Evolutionary conservation across 306 rosid genomes (phyloP).

Genomic region (Malus fusca): DNA sequence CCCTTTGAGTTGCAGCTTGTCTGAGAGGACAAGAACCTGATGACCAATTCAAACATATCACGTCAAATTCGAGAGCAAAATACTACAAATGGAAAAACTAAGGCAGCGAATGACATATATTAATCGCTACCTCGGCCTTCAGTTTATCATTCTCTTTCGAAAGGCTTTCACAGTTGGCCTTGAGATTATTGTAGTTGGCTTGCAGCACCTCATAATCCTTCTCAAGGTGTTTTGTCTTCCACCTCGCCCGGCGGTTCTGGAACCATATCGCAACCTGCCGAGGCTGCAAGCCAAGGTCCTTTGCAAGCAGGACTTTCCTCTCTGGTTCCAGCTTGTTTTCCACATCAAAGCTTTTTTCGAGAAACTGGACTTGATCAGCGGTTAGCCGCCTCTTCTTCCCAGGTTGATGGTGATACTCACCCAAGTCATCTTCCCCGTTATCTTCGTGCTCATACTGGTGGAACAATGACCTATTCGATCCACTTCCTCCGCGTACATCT

Average conservation of each 20-base stretch:
- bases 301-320: conserved; percentile 59
- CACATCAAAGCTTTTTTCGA: conserved; percentile 75
- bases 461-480: conserved; percentile 32
- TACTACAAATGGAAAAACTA: too few species aligned
- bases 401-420: conserved; percentile 56
- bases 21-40: conserved; percentile 48
- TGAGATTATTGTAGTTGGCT: conserved; percentile 41
- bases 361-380: conserved; percentile 60
- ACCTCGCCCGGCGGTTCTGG: conserved; percentile 83
- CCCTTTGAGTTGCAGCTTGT: conserved; percentile 38
- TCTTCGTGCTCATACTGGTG: conserved; percentile 39
- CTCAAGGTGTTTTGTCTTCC: conserved; percentile 80
- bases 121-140: conserved; percentile 45
- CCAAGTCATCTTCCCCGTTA: conserved; percentile 51
- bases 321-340: conserved; percentile 91
- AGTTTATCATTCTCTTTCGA: conserved; percentile 55
- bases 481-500: conserved; percentile 42
- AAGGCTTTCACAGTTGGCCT: conserved; percentile 45
- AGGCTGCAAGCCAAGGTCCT: conserved; percentile 85
- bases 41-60: background rate
- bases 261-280: conserved; percentile 97
- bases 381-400: conserved; percentile 77
- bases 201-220: conserved; percentile 59
- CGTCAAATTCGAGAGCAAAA: background rate
- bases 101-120: background rate